Conservation (phyloP, 768 basidiomycete species). For the Podaxis pistillaris region DNA sequence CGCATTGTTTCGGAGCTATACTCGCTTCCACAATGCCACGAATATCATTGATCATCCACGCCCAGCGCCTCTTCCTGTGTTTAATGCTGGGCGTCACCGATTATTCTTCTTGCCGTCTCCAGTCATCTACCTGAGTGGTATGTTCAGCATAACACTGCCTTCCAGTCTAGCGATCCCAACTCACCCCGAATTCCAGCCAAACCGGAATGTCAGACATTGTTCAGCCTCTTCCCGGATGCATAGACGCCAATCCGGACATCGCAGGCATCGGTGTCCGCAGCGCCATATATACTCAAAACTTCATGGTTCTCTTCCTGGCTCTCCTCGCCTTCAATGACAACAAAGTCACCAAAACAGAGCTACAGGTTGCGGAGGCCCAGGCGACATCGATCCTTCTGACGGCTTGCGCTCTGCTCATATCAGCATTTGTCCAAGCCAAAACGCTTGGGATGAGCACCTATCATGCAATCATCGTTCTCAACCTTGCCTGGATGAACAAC, state of each 20-base stretch:
- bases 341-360: conserved; percentile 19
- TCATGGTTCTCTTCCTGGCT: conserved; percentile 24
- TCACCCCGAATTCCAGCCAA: too few species aligned
- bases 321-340: conserved; percentile 21
- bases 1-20: background rate
- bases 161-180: too few species aligned
- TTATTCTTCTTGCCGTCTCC: too few species aligned
- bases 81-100: too few species aligned
- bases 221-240: background rate
- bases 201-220: too few species aligned
- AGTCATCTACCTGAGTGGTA: too few species aligned
- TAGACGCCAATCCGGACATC: conserved; percentile 6
- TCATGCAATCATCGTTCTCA: conserved; percentile 24
- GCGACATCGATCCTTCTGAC: conserved; percentile 21
- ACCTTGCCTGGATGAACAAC: conserved; percentile 27
- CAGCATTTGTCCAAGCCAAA: conserved; percentile 22
- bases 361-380: conserved; percentile 17
- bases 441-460: conserved; percentile 17
- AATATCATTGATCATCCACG: too few species aligned
- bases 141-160: too few species aligned
- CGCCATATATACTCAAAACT: conserved; percentile 26
- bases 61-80: too few species aligned
- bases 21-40: too few species aligned
- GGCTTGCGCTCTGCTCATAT: conserved; percentile 25
- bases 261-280: conserved; percentile 26